These are phyloP conservation scores for Beauveria sp. DNA, from an alignment of 2,329 filamentous ascomycete species.

Conservation along the genomic window DNA sequence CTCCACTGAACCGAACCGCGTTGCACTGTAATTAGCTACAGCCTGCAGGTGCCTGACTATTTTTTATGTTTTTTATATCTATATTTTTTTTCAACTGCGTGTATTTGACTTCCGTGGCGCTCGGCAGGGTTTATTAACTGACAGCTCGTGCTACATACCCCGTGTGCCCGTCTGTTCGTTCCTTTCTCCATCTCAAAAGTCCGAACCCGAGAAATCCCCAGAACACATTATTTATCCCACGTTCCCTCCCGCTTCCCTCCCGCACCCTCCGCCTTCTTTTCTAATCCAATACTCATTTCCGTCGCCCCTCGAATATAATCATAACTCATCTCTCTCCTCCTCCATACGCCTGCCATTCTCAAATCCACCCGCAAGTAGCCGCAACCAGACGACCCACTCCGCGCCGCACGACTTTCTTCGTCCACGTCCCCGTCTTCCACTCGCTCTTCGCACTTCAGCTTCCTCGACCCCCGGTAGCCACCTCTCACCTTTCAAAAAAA, in stretches of 20 bases:
- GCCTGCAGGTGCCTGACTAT: no score
- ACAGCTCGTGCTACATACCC: no score
- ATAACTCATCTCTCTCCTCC: background rate
- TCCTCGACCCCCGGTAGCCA: background rate
- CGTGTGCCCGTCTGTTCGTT: no score
- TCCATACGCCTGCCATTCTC: background rate
- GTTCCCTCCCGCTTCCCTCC: background rate
- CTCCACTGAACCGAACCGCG: no score
- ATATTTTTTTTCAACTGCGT: background rate
- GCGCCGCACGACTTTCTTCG: background rate
- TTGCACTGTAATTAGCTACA: no score
- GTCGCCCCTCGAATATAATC: background rate
- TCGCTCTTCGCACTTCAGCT: background rate
- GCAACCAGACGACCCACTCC: slow-evolving; percentile 6
- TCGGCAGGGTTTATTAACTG: no score
- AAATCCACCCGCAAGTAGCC: slow-evolving; percentile 2
- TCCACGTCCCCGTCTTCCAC: background rate
- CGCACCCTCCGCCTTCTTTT: background rate
- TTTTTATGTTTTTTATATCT: background rate
- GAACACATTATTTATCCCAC: slow-evolving; percentile 1
- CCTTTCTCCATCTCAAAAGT: no score
- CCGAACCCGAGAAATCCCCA: background rate
- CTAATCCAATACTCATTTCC: background rate
- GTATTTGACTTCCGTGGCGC: no score
- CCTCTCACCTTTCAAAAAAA: slow-evolving; percentile 1